Evolutionary conservation across 176 grass and related monocot genomes (phyloP).

Genomic region (Avena sativa): DNA sequence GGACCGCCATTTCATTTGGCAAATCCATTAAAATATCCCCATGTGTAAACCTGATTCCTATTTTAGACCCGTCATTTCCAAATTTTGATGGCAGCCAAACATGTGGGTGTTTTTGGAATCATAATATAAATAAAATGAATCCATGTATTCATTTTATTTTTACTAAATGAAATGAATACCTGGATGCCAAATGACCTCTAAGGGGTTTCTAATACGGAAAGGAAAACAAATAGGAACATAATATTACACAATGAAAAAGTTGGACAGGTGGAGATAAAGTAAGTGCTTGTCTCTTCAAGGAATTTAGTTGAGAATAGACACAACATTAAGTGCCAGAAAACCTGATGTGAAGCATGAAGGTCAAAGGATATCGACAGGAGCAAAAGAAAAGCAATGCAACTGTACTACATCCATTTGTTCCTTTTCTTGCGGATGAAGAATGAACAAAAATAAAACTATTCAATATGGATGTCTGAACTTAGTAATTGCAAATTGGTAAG

Average conservation of each 20-base stretch:
- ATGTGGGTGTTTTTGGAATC: too few relatives aligned
- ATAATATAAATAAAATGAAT: too few relatives aligned
- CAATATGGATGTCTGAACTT: background rate
- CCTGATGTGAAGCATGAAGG: constrained; percentile 4
- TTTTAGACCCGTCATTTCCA: too few relatives aligned
- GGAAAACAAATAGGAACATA: background rate
- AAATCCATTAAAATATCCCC: too few relatives aligned
- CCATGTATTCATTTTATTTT: too few relatives aligned
- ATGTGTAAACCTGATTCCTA: too few relatives aligned
- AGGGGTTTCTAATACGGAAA: background rate
- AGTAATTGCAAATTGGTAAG: background rate
- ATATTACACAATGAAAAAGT: background rate
- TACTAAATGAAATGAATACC: too few relatives aligned
- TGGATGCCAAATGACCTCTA: too few relatives aligned
- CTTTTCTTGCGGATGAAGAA: background rate
- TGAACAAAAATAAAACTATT: background rate
- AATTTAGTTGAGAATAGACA: constrained; percentile 39
- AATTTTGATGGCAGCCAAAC: too few relatives aligned
- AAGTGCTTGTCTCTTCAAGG: constrained; percentile 24
- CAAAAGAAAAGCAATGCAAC: background rate
- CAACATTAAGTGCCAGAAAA: constrained; percentile 40
- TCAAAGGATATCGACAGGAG: constrained; percentile 28
- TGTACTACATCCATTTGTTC: too few relatives aligned
- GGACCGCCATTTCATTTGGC: too few relatives aligned
- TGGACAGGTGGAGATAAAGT: background rate